A percentile compares a stretch with the other conserved stretches of the same genome.
Conservation (phyloP, 345 rosid genomes). For the Trapa incisa region DNA sequence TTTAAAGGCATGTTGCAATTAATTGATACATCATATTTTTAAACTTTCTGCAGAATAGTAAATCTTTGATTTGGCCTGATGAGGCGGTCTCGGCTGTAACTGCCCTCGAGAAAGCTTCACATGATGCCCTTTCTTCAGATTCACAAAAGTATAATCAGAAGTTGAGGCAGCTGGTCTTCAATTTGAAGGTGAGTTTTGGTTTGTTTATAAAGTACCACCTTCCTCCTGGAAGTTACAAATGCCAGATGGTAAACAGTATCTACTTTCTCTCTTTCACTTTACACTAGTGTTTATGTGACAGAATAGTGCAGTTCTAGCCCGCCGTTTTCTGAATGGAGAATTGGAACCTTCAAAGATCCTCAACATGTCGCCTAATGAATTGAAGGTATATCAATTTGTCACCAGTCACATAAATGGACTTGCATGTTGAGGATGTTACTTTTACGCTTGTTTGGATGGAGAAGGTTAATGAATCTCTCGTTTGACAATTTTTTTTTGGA, state of each 20-base stretch:
- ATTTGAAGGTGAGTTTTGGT: conserved; percentile 57
- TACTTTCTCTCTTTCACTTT: background rate
- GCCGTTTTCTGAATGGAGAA: conserved; percentile 68
- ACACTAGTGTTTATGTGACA: background rate
- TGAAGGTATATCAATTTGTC: conserved; percentile 41
- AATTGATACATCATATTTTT: conserved; percentile 1
- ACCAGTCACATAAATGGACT: background rate
- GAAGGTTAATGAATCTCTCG: no score
- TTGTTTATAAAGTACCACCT: background rate
- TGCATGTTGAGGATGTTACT: background rate
- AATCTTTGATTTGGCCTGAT: conserved; percentile 74
- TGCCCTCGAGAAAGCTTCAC: conserved; percentile 79
- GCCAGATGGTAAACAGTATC: background rate
- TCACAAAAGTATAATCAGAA: conserved; percentile 84
- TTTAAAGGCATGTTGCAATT: background rate
- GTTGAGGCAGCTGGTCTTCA: conserved; percentile 67
- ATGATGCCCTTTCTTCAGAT: conserved; percentile 57
- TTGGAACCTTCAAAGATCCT: conserved; percentile 65
- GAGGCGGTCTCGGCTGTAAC: conserved; percentile 60
- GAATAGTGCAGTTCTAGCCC: conserved; percentile 42
- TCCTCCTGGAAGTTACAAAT: background rate
- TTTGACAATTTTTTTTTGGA: no score
- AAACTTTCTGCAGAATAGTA: conserved; percentile 29
- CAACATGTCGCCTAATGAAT: conserved; percentile 80
- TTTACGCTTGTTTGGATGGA: background rate